These are phyloP conservation scores for Nymphaea colorata DNA, from an alignment of 164 flowering plant genomes.

Conservation along the genomic window DNA sequence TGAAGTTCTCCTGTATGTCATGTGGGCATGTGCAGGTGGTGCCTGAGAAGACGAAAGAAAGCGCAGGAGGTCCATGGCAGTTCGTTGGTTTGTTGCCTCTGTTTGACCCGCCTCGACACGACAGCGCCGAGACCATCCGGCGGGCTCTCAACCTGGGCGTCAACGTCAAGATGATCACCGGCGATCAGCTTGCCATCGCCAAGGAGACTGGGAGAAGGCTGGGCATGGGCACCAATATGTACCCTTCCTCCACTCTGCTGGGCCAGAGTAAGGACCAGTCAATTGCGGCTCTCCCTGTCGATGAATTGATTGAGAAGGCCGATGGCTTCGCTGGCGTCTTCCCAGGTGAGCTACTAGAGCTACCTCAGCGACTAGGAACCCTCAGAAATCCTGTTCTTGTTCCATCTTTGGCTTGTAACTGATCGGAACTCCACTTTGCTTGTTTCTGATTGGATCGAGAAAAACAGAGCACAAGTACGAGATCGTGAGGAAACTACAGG, in stretches of 20 bases:
- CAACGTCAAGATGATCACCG: conserved; percentile 92
- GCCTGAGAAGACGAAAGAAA: conserved; percentile 71
- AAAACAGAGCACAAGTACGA: conserved; percentile 71
- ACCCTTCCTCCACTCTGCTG: conserved; percentile 78
- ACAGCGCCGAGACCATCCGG: conserved; percentile 91
- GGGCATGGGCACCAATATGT: conserved; percentile 98
- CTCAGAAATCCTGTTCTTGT: neutral
- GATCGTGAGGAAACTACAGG: conserved; percentile 67
- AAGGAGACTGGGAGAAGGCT: conserved; percentile 90
- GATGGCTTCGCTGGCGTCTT: conserved; percentile 96
- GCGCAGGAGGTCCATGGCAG: conserved; percentile 73
- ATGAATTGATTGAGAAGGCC: conserved; percentile 82
- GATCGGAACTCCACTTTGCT: neutral
- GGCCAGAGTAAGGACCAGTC: conserved; percentile 58
- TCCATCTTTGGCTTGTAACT: neutral
- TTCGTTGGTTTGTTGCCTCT: conserved; percentile 82
- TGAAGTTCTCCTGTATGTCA: too few relatives aligned
- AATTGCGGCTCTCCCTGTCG: conserved; percentile 51
- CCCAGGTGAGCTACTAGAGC: conserved; percentile 44
- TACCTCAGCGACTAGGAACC: neutral
- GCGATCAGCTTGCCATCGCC: conserved; percentile 90
- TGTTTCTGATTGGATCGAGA: neutral
- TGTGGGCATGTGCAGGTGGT: conserved; percentile 19
- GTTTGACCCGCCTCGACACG: conserved; percentile 90
- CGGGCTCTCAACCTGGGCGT: conserved; percentile 81